Conservation (phyloP, 1,284 basidiomycete genomes). For the Phenoliferia sp. region DNA sequence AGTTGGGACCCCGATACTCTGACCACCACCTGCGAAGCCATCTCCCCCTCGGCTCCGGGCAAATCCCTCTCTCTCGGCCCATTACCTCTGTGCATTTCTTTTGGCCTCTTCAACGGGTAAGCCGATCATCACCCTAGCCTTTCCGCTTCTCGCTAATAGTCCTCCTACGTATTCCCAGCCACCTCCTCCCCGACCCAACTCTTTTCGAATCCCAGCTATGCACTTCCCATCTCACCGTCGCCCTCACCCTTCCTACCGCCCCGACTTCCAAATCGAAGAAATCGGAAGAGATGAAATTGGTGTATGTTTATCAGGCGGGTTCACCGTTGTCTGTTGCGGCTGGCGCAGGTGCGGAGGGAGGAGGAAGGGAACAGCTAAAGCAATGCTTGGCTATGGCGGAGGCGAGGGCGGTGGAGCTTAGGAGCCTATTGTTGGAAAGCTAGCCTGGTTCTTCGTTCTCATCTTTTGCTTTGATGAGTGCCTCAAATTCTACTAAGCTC, state of each 20-base stretch:
- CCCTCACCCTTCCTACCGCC: constrained; percentile 22
- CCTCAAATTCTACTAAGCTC: background rate
- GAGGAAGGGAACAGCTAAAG: constrained; percentile 9
- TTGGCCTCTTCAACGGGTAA: constrained; percentile 29
- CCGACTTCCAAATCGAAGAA: background rate
- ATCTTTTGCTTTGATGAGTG: background rate
- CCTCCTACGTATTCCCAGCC: constrained; percentile 3
- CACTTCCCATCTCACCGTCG: constrained; percentile 25
- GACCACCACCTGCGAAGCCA: constrained; percentile 14
- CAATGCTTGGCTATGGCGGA: constrained; percentile 23
- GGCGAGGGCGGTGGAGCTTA: constrained; percentile 14
- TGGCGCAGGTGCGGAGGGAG: background rate
- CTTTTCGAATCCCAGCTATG: constrained; percentile 26
- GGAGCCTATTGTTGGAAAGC: background rate
- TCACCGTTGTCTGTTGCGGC: constrained; percentile 10
- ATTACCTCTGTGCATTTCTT: constrained; percentile 19
- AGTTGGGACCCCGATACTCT: constrained; percentile 15
- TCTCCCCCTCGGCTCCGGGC: constrained; percentile 5
- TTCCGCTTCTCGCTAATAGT: background rate
- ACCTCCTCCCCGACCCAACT: constrained; percentile 26
- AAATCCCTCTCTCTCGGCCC: constrained; percentile 6
- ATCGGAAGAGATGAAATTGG: background rate
- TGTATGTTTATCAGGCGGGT: constrained; percentile 25
- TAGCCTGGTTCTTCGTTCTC: background rate
- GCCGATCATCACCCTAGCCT: background rate